These are phyloP conservation scores for Floccularia luteovirens DNA, from an alignment of 768 basidiomycete genomes.

Conservation along the genomic window DNA sequence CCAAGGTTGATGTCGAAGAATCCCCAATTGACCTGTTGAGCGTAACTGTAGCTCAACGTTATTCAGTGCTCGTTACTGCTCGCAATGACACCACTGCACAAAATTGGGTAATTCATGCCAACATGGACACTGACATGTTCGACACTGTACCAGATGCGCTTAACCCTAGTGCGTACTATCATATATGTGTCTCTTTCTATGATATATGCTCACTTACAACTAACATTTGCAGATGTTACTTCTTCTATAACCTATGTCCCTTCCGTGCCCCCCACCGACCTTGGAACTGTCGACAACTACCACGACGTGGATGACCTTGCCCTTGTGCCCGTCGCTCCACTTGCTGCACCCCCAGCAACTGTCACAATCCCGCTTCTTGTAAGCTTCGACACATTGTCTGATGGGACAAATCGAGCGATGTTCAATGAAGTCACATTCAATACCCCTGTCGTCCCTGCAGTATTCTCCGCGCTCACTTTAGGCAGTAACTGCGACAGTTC, in stretches of 20 bases:
- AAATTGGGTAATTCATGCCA: constrained; percentile 91
- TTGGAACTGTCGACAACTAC: constrained; percentile 49
- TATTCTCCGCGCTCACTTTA: constrained; percentile 72
- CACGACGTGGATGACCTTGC: constrained; percentile 56
- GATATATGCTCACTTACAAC: background rate
- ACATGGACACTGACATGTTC: constrained; percentile 90
- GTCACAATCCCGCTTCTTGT: constrained; percentile 65
- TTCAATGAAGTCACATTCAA: constrained; percentile 70
- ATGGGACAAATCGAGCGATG: constrained; percentile 81
- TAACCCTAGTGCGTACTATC: constrained; percentile 53
- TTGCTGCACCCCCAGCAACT: constrained; percentile 43
- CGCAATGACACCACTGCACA: constrained; percentile 71
- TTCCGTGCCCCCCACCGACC: constrained; percentile 41
- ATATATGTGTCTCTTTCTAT: background rate
- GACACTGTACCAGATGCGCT: constrained; percentile 68
- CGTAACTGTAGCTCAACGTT: constrained; percentile 84
- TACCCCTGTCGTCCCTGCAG: constrained; percentile 61
- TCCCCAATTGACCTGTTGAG: constrained; percentile 65
- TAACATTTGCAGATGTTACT: constrained; percentile 62
- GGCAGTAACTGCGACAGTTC: constrained; percentile 64
- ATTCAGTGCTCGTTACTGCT: constrained; percentile 88
- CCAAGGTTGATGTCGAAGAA: constrained; percentile 70
- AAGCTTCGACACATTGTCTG: constrained; percentile 76
- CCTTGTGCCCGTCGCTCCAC: constrained; percentile 53
- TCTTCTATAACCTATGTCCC: constrained; percentile 72